Evolutionary conservation across 768 basidiomycete genomes (phyloP), one percentile per base, ranked within the genome.

Genomic region (Boletus vinaceobasis): DNA sequence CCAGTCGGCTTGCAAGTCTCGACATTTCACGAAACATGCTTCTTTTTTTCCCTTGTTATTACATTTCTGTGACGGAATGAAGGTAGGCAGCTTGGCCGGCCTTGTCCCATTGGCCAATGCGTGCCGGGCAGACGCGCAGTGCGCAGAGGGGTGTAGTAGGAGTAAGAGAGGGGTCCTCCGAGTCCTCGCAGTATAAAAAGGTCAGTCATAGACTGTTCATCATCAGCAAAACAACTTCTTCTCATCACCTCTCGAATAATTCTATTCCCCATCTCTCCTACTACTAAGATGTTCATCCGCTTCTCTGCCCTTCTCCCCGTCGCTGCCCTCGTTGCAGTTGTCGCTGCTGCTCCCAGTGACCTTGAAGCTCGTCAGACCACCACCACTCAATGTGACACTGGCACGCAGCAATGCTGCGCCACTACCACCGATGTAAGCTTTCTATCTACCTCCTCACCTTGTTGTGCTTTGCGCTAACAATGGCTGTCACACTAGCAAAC

Each of bases 261-360:
- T 39, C 19, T 5, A 39, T 9, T 39, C 19, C 10, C n/a, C n/a
- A 19, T 11, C n/a, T 10, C n/a, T 39, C 10, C n/a, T 7, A 1
- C 17, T 23, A 23, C 2, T 2, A 23, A 23, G 5, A 65, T 64
- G 62, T 49, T 15, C 32, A 19, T 37, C 23, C 52, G 48, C 42
- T 38, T 52, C 19, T 32, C 57, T 44, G 7, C 35, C 19, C 23
- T 65, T 5, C n/a, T 62, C 44, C 42, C 56, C 23, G 21, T 64
- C 37, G 51, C 43, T 42, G 56, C 56, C 23, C 50, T 63, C 26
- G 53, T 5, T 14, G 55, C 46, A 14, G 33, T 40, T 6, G 63
- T 26, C 6, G 29, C 47, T 0, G 63, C 56, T 6, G 61, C 56
- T 9, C 60, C 56, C 9, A 36, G 9, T 5, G 40, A 3, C 15